Evolutionary conservation across 2,329 filamentous ascomycete genomes (phyloP).

Genomic region (Aspergillus viridinutans): DNA sequence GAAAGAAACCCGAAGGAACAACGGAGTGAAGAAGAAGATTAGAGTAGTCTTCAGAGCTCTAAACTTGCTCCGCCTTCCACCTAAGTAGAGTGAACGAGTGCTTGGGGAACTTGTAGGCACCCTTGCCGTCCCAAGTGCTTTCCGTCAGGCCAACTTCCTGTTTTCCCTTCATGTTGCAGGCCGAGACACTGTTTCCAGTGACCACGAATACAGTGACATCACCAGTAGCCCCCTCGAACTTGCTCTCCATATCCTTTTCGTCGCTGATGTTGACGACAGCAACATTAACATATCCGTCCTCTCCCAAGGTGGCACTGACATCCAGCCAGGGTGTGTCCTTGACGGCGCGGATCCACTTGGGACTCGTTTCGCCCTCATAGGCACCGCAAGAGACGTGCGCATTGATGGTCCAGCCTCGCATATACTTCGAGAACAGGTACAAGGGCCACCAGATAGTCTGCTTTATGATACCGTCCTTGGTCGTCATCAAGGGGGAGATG

Average conservation of each 20-base stretch:
- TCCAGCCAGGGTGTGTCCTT: constrained; percentile 62
- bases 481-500: constrained; percentile 72
- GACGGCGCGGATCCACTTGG: constrained; percentile 37
- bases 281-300: constrained; percentile 59
- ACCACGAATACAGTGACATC: constrained; percentile 61
- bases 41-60: background rate
- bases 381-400: constrained; percentile 60
- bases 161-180: constrained; percentile 59
- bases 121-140: constrained; percentile 60
- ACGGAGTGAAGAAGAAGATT: background rate
- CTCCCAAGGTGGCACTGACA: constrained; percentile 39
- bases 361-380: constrained; percentile 57
- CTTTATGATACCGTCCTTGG: constrained; percentile 57
- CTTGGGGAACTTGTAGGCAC: constrained; percentile 62
- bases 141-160: constrained; percentile 60
- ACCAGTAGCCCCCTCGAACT: constrained; percentile 53
- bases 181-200: constrained; percentile 52
- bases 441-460: constrained; percentile 75
- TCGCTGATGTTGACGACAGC: constrained; percentile 71
- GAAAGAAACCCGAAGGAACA: background rate
- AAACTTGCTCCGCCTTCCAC: constrained; percentile 41
- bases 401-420: constrained; percentile 68
- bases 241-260: constrained; percentile 54
- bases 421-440: constrained; percentile 64
- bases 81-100: constrained; percentile 66